Base-by-base conservation (phyloP, 2,329 filamentous ascomycete species). In the Microcyclospora tardicrescens region DNA sequence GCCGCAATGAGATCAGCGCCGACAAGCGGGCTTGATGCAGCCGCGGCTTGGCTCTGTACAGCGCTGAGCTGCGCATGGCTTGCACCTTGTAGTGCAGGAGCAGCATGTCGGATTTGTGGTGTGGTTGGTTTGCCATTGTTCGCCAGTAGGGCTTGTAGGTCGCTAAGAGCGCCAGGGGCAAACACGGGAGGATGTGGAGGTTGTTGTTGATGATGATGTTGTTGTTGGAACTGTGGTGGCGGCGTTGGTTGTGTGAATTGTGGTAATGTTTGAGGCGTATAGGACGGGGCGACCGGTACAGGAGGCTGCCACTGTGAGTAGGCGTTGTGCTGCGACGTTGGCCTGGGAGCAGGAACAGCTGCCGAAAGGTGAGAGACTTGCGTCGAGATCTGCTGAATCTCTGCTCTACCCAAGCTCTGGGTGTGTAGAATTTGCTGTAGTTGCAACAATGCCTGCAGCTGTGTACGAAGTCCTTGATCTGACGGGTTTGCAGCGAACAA, bases 371-470 rank as follows among this genome's bases (percentile, higher is more conserved):
- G 77, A 60, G 81, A 77, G 61, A 95, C 79, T 72, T 91, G 84
- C 59, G 81, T 79, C 62, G 81, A 84, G 62, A 94, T 82, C 60
- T 82, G 75, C 62, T 82, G 77, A 58, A 94, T 72, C 65, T 93
- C 83, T 55, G 87, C 79, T 53, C 78, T 77, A 43, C 80, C 80
- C 58, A 94, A 70, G 56, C 79, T 78, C 61, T 85, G 81, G 51
- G 72, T 79, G 60, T 83, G 77, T 56, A 95, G 68, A 49, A 89
- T 75, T 50, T 72, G 77, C 65, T 93, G 84, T 47, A 96, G 73
- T 61, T 91, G 84, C 62, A 87, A 68, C 51, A 95, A 74, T 46
- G 86, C 85, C 64, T 84, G 83, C 56, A 94, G 68, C 63, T 82
- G 84, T 56, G 76, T 79, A 59, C 84, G 80, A 57, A 84, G 72